These are phyloP conservation scores for Thecaphora frezii DNA, from an alignment of 1,284 basidiomycete species.

Conservation along the genomic window DNA sequence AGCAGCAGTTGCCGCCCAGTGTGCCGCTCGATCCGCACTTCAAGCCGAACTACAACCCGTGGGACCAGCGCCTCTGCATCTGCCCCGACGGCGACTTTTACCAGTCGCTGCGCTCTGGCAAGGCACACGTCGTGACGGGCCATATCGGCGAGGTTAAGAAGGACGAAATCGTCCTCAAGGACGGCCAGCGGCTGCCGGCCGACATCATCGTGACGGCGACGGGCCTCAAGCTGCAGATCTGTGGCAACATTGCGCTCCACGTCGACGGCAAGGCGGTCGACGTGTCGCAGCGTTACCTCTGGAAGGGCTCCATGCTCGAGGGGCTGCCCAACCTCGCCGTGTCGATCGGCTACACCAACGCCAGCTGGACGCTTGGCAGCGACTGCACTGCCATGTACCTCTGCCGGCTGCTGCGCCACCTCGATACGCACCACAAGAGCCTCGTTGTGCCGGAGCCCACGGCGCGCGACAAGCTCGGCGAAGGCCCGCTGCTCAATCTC, in stretches of 20 bases:
- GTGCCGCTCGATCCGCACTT: constrained; percentile 59
- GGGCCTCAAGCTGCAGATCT: constrained; percentile 51
- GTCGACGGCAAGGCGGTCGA: constrained; percentile 46
- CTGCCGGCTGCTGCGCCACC: constrained; percentile 40
- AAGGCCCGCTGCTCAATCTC: constrained; percentile 46
- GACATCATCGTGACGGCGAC: constrained; percentile 59
- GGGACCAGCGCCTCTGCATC: constrained; percentile 58
- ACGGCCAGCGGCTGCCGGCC: constrained; percentile 47
- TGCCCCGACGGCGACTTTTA: constrained; percentile 58
- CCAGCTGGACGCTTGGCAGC: constrained; percentile 56
- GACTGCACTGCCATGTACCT: constrained; percentile 51
- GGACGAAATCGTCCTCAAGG: constrained; percentile 47
- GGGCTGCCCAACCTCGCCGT: constrained; percentile 51
- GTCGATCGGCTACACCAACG: constrained; percentile 56
- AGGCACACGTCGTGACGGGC: constrained; percentile 55
- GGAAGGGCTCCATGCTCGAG: constrained; percentile 55
- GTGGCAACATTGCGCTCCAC: constrained; percentile 37
- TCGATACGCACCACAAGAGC: constrained; percentile 39
- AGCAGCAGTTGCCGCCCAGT: constrained; percentile 39
- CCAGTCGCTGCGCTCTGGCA: constrained; percentile 47
- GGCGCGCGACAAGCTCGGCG: constrained; percentile 15
- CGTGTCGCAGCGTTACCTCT: constrained; percentile 40
- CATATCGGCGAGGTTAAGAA: constrained; percentile 51
- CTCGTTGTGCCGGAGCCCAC: constrained; percentile 14
- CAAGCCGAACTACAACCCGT: constrained; percentile 56